Percentiles rank a stretch among this genome's conserved stretches.
Evolutionary conservation across 2,329 filamentous ascomycete species (phyloP).

Genomic region (Sporothrix sp.): DNA sequence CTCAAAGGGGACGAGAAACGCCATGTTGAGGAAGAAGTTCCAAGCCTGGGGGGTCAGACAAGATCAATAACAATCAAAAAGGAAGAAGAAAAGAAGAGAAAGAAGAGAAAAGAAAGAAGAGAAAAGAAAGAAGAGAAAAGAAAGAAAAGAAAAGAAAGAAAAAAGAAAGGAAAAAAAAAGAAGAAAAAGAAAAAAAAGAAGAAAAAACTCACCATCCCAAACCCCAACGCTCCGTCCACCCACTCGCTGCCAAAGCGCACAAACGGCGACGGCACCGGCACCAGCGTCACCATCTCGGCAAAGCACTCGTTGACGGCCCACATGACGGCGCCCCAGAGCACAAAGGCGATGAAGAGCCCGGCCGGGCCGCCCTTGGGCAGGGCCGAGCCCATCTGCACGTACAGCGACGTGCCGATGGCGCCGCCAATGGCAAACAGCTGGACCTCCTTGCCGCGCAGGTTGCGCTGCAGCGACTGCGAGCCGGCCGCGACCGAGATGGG

Average conservation of each 20-base stretch:
- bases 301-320: slow-evolving; percentile 46
- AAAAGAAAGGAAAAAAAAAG: too few relatives aligned
- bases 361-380: slow-evolving; percentile 50
- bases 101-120: too few relatives aligned
- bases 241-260: slow-evolving; percentile 50
- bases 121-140: too few relatives aligned
- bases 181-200: not conserved
- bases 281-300: slow-evolving; percentile 68
- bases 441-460: slow-evolving; percentile 14
- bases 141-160: too few relatives aligned
- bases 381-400: slow-evolving; percentile 49
- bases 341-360: slow-evolving; percentile 49
- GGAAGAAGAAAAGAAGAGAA: not conserved
- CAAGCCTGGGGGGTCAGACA: slow-evolving; percentile 32
- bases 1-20: slow-evolving; percentile 36
- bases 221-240: slow-evolving; percentile 36
- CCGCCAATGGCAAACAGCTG: slow-evolving; percentile 45
- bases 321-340: slow-evolving; percentile 46
- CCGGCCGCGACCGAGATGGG: slow-evolving; percentile 1
- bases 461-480: slow-evolving; percentile 14
- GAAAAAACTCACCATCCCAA: slow-evolving; percentile 23
- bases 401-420: slow-evolving; percentile 52
- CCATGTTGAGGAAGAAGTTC: slow-evolving; percentile 42
- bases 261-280: slow-evolving; percentile 69
- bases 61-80: too few relatives aligned